Conservation (phyloP, 176 grass and related monocot genomes). For the Otatea glauca region DNA sequence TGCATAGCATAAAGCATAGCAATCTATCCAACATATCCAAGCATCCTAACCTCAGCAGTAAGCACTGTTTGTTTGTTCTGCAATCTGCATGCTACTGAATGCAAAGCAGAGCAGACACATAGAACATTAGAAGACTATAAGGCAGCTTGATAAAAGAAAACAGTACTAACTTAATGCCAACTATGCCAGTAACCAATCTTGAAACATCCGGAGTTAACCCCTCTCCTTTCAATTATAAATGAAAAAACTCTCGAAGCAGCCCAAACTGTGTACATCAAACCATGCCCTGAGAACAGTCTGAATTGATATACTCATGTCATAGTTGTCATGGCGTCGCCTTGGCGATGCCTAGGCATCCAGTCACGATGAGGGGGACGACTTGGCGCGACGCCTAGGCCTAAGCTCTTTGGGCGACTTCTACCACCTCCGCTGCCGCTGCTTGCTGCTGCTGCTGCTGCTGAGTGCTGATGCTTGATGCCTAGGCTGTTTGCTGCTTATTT, state of each 20-base stretch:
- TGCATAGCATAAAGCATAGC: neutral
- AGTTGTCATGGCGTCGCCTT: no score
- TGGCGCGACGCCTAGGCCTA: no score
- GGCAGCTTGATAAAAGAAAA: neutral
- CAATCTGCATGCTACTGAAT: neutral
- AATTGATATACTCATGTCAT: neutral
- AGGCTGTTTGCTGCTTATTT: no score
- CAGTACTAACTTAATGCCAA: neutral
- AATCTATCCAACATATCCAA: neutral
- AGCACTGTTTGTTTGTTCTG: neutral
- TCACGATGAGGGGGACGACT: no score
- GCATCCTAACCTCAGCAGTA: slow-evolving; percentile 7
- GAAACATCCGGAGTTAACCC: slow-evolving; percentile 4
- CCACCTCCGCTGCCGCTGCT: no score
- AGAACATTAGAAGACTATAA: neutral
- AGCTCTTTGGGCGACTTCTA: no score
- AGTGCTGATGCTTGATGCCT: no score
- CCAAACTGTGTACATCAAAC: neutral
- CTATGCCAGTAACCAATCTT: neutral
- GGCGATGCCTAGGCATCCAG: no score
- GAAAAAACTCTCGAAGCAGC: neutral
- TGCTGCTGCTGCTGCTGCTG: no score
- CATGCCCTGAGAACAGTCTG: neutral
- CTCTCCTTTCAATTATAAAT: neutral
- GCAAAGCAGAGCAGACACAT: neutral